phyloP scores from a whole-genome alignment of 805 yeast species.

The Teunomyces pallodes region DNA sequence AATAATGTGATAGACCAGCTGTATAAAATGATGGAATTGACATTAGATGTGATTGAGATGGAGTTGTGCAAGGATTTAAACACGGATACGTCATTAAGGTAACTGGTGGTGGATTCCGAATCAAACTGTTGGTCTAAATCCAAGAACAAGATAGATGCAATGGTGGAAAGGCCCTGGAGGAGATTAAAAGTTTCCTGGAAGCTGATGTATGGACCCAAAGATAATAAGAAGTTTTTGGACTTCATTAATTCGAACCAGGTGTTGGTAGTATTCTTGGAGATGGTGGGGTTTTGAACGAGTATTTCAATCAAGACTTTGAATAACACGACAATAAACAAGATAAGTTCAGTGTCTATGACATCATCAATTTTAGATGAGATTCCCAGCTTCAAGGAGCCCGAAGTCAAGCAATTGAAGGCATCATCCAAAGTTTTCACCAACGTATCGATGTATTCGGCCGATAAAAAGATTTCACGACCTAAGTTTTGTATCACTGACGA shows the following conservation, averaged over 20 bases:
- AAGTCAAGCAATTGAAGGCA: constrained; percentile 9
- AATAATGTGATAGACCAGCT: constrained; percentile 66
- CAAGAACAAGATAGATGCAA: constrained; percentile 50
- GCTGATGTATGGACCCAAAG: constrained; percentile 24
- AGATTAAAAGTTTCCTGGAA: constrained; percentile 26
- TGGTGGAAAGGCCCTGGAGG: constrained; percentile 47
- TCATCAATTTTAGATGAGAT: constrained; percentile 18
- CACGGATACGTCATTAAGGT: constrained; percentile 27
- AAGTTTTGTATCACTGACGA: constrained; percentile 33
- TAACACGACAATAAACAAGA: constrained; percentile 31
- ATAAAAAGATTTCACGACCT: constrained; percentile 37
- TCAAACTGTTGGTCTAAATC: constrained; percentile 55
- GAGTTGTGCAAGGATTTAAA: constrained; percentile 41
- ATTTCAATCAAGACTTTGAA: constrained; percentile 40
- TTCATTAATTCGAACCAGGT: constrained; percentile 59
- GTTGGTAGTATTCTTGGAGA: constrained; percentile 30
- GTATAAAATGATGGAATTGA: constrained; percentile 53
- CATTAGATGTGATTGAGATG: constrained; percentile 31
- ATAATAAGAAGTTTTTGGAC: constrained; percentile 22
- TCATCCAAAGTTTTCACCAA: constrained; percentile 17
- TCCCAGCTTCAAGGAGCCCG: constrained; percentile 11
- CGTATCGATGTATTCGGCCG: constrained; percentile 24
- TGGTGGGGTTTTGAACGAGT: constrained; percentile 35
- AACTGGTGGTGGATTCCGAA: constrained; percentile 24
- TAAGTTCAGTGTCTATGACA: constrained; percentile 24